These are phyloP conservation scores for Talaromyces sp. DNA, from an alignment of 2,329 filamentous ascomycete genomes.

Conservation along the genomic window DNA sequence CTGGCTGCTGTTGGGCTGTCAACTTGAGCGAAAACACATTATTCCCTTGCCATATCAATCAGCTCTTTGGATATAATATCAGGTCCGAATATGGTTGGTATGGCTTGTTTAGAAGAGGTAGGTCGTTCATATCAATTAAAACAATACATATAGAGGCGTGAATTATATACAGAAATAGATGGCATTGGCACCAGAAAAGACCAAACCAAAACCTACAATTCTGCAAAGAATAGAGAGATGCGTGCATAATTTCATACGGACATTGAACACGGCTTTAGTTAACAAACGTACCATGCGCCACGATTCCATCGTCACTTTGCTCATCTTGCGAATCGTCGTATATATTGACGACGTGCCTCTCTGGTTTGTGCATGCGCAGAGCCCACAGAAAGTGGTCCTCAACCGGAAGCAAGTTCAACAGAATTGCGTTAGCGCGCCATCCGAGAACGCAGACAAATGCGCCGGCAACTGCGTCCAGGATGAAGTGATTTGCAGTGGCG, in stretches of 20 bases:
- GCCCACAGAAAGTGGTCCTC: slow-evolving; percentile 64
- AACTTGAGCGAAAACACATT: too few relatives aligned
- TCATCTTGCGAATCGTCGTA: slow-evolving; percentile 17
- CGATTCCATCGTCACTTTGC: slow-evolving; percentile 7
- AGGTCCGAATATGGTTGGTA: too few relatives aligned
- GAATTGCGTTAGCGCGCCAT: slow-evolving; percentile 50
- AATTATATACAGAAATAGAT: too few relatives aligned
- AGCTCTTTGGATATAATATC: too few relatives aligned
- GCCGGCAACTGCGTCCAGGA: slow-evolving; percentile 65
- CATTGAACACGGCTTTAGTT: background rate
- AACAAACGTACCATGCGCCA: background rate
- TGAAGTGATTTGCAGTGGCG: slow-evolving; percentile 66
- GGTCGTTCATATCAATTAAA: too few relatives aligned
- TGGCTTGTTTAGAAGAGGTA: too few relatives aligned
- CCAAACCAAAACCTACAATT: too few relatives aligned
- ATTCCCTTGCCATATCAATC: too few relatives aligned
- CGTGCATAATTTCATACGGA: background rate
- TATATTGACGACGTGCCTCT: slow-evolving; percentile 16
- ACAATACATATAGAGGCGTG: too few relatives aligned
- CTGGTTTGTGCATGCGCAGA: slow-evolving; percentile 61
- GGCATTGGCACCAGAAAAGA: too few relatives aligned
- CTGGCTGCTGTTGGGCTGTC: slow-evolving; percentile 33
- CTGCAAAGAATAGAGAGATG: background rate
- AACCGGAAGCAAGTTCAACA: slow-evolving; percentile 59
- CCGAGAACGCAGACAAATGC: slow-evolving; percentile 59